A percentile compares a stretch with the other conserved stretches of the same genome.
Evolutionary conservation across 352 stramenopile species (phyloP).

Genomic region (Pseudoperonospora humuli): DNA sequence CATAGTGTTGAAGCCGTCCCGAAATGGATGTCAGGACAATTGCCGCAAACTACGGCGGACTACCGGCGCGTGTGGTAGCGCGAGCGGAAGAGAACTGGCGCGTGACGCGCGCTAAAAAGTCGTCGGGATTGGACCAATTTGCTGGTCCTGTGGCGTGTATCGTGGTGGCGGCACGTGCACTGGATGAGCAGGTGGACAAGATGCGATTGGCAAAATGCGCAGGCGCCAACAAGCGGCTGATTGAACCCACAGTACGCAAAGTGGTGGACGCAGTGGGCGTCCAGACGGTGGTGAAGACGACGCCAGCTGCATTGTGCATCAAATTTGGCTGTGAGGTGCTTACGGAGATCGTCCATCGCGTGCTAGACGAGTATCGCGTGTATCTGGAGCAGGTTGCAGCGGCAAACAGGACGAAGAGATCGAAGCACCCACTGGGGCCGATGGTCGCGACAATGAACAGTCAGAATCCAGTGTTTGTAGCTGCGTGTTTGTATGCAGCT

Average conservation of each 20-base stretch:
- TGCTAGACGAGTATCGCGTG: conserved; percentile 44
- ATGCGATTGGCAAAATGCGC: conserved; percentile 35
- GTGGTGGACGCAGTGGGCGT: conserved; percentile 45
- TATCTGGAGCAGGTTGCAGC: conserved; percentile 16
- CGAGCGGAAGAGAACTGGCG: conserved; percentile 50
- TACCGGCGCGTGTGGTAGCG: conserved; percentile 41
- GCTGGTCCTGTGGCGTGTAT: conserved; percentile 53
- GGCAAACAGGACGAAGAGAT: conserved; percentile 11
- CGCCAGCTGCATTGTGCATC: conserved; percentile 53
- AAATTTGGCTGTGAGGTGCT: conserved; percentile 63
- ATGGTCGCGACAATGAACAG: conserved; percentile 23
- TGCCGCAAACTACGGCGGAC: conserved; percentile 39
- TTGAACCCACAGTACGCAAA: conserved; percentile 46
- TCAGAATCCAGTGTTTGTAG: conserved; percentile 45
- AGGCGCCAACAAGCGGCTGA: conserved; percentile 26
- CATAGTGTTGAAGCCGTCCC: not conserved
- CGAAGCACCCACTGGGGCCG: conserved; percentile 16
- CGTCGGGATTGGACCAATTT: conserved; percentile 24
- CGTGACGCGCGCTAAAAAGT: conserved; percentile 37
- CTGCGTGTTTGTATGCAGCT: conserved; percentile 57
- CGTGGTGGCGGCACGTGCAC: conserved; percentile 42
- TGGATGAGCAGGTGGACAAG: conserved; percentile 43
- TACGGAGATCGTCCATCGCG: conserved; percentile 47
- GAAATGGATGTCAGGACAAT: conserved; percentile 48
- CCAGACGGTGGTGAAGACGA: conserved; percentile 36